Percentiles rank a stretch among this genome's conserved stretches.
These are phyloP conservation scores for Colletotrichum gloeosporioides DNA, from an alignment of 2,329 filamentous ascomycete genomes.

Conservation along the genomic window DNA sequence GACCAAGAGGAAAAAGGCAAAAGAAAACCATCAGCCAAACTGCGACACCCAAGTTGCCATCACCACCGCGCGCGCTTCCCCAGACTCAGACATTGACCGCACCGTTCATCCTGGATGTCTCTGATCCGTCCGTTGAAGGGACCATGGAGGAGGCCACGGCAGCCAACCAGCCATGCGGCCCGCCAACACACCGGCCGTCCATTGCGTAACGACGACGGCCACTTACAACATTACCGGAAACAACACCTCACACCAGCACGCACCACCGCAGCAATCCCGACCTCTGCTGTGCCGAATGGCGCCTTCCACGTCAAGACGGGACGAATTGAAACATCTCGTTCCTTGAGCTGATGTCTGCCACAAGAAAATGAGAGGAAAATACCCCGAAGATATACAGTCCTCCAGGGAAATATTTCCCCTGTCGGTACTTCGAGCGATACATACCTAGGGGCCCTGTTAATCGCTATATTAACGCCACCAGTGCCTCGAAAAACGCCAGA, in stretches of 20 bases:
- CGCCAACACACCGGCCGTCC: neutral
- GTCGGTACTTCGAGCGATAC: too few relatives aligned
- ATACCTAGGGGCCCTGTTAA: too few relatives aligned
- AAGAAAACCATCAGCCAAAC: neutral
- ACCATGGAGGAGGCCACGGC: neutral
- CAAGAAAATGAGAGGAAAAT: conserved; percentile 7
- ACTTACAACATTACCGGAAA: neutral
- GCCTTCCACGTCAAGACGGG: neutral
- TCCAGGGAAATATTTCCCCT: neutral
- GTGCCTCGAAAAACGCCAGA: too few relatives aligned
- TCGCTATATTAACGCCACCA: too few relatives aligned
- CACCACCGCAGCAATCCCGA: neutral
- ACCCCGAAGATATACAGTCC: neutral
- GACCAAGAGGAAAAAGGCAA: neutral
- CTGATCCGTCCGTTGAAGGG: neutral
- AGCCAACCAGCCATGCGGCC: neutral
- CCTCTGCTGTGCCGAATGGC: neutral
- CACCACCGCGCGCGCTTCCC: neutral
- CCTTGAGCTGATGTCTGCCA: conserved; percentile 12
- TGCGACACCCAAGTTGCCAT: neutral
- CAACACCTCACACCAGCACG: neutral
- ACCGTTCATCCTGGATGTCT: neutral
- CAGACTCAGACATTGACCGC: neutral
- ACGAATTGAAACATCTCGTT: conserved; percentile 16
- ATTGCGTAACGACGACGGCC: neutral